Base-by-base conservation (phyloP, 2,329 filamentous ascomycete genomes). In the Hypoxylon sp. region DNA sequence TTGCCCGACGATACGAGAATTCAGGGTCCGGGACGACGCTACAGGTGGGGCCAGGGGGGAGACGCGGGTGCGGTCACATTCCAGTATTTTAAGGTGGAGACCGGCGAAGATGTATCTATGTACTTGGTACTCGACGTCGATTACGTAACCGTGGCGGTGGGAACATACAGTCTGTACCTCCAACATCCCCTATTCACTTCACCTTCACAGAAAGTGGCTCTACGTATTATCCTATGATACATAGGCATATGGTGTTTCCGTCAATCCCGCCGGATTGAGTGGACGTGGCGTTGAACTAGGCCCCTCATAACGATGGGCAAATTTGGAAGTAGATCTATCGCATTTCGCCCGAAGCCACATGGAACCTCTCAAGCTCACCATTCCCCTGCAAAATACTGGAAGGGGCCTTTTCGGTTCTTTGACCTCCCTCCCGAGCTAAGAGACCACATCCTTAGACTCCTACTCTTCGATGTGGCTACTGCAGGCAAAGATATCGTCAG, bases 361-460 rank as follows among this genome's bases (percentile, higher is more conserved):
- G 31, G 25, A 33, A 33, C 25, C 13, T 22, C 20, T 50, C 44
- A 49, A 33, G 46, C 35, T 46, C 44, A 22, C 1, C 14, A 64
- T 6, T 6, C 22, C n/a, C n/a, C 65, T 17, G 8, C 65, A 6
- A 69, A 64, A 61, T 68, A 50, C 42, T 51, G 66, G 63, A 67
- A 46, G 13, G 75, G 72, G 0, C 66, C 72, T 0, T 77, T 78
- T 37, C 74, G 72, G 6, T 76, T 76, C 40, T 74, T 77, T 37
- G 71, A 77, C 13, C 72, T 78, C 0, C 75, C 77, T 2, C 69
- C 74, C 3, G 77, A 78, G 65, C 42, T 78, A 5, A 70, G 76
- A 44, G 66, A 61, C 22, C 60, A 71, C 10, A 75, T 78, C 33
- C 55, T 77, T 6, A 60, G 46, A 20, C 42, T 73, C 1, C 61